A percentile compares a stretch with the other conserved stretches of the same genome.
phyloP scores from a whole-genome alignment of 371 early-diverging fungal genomes.

The Sporodiniella umbellata region DNA sequence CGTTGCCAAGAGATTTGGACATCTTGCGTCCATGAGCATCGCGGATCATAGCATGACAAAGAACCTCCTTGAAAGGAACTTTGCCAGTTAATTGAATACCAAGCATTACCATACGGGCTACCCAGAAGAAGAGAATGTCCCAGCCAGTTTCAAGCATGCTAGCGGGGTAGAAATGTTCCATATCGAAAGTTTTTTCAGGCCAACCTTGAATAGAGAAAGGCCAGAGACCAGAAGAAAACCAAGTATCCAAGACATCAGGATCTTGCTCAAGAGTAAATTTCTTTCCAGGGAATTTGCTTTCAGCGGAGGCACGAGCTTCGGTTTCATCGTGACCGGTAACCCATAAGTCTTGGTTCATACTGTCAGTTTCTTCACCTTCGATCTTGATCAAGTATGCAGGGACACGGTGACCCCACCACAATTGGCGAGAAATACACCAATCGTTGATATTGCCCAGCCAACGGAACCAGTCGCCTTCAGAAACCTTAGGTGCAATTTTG shows the following conservation, averaged over 20 bases:
- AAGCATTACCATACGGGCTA: slow-evolving; percentile 99
- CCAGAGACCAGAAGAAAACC: slow-evolving; percentile 99
- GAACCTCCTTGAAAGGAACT: slow-evolving; percentile 93
- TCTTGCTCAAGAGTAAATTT: slow-evolving; percentile 74
- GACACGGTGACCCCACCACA: slow-evolving; percentile 99
- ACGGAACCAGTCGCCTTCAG: slow-evolving; percentile 93
- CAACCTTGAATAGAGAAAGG: slow-evolving; percentile 98
- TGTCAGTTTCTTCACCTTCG: slow-evolving; percentile 61
- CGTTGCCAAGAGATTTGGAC: slow-evolving; percentile 98
- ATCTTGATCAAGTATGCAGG: slow-evolving; percentile 96
- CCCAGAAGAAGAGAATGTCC: slow-evolving; percentile 99
- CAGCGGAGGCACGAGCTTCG: slow-evolving; percentile 78
- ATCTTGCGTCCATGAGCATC: slow-evolving; percentile 99
- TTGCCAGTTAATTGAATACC: slow-evolving; percentile 93
- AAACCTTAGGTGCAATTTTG: slow-evolving; percentile 86
- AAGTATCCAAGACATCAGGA: slow-evolving; percentile 99
- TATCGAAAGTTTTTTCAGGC: slow-evolving; percentile 89
- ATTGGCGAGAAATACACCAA: slow-evolving; percentile 98
- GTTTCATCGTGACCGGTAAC: slow-evolving; percentile 82
- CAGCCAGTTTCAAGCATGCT: slow-evolving; percentile 97
- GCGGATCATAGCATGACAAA: slow-evolving; percentile 99
- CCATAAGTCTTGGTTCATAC: slow-evolving; percentile 76
- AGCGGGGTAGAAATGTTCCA: slow-evolving; percentile 91
- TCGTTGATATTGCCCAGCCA: slow-evolving; percentile 96
- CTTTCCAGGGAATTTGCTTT: slow-evolving; percentile 68